phyloP scores from a whole-genome alignment of 2,329 filamentous ascomycete genomes.

The Pseudocercospora eumusae region DNA sequence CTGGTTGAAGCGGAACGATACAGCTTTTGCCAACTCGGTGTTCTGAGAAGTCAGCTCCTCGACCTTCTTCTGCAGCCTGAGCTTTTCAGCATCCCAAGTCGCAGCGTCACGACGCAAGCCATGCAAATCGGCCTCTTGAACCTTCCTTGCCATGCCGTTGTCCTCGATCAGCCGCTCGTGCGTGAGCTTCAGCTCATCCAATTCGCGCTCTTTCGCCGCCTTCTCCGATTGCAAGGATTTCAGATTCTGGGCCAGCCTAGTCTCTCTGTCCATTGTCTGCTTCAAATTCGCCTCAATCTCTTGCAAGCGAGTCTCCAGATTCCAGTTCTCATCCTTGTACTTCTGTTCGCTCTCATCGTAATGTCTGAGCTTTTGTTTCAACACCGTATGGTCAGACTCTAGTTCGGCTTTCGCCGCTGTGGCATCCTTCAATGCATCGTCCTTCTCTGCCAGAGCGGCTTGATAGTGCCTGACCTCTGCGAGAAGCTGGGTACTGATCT shows the following conservation, averaged over 20 bases:
- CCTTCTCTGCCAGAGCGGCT: conserved; percentile 78
- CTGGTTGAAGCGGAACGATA: conserved; percentile 66
- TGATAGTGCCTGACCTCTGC: conserved; percentile 93
- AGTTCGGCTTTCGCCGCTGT: conserved; percentile 75
- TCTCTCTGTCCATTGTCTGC: conserved; percentile 78
- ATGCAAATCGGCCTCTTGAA: conserved; percentile 85
- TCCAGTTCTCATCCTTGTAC: conserved; percentile 99
- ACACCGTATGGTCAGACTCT: conserved; percentile 77
- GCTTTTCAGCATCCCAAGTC: conserved; percentile 75
- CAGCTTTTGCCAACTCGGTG: conserved; percentile 81
- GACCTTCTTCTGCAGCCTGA: conserved; percentile 77
- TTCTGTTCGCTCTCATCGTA: conserved; percentile 92
- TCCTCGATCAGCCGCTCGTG: conserved; percentile 82
- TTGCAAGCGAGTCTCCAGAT: conserved; percentile 86
- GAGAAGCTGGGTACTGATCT: conserved; percentile 92
- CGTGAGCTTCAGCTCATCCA: conserved; percentile 83
- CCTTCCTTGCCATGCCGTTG: conserved; percentile 72
- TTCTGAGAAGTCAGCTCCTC: conserved; percentile 88
- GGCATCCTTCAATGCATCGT: conserved; percentile 76
- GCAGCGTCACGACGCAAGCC: conserved; percentile 77
- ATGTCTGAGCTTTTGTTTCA: conserved; percentile 75
- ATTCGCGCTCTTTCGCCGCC: conserved; percentile 73
- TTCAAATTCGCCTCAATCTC: conserved; percentile 73
- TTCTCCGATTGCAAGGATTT: conserved; percentile 73
- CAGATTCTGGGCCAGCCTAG: conserved; percentile 73